Percentiles rank a stretch among this genome's conserved stretches.
phyloP scores from a whole-genome alignment of 345 rosid species.

The Salix purpurea region DNA sequence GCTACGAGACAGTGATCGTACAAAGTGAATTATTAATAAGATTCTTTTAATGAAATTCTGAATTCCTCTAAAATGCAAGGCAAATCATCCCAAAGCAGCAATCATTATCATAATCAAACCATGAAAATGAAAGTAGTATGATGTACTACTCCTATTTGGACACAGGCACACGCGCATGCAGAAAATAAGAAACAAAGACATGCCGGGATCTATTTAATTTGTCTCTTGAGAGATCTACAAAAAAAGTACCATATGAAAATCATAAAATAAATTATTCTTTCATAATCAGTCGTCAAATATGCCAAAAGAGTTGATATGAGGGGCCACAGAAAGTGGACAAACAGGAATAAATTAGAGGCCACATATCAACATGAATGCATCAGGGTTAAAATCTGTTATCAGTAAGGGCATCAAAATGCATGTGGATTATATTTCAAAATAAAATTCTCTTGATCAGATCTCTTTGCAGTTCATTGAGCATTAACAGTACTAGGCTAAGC shows the following conservation, averaged over 20 bases:
- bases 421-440: not conserved
- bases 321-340: not conserved
- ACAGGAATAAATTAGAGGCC: not conserved
- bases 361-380: not conserved
- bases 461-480: not conserved
- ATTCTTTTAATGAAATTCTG: not conserved
- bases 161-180: not conserved
- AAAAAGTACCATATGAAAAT: not conserved
- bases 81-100: not conserved
- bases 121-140: not conserved
- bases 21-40: not conserved
- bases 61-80: not conserved
- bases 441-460: not conserved
- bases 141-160: not conserved
- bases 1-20: not conserved
- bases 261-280: not conserved
- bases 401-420: not conserved
- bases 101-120: not conserved
- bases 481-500: not conserved
- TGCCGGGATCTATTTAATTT: not conserved
- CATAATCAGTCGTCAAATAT: not conserved
- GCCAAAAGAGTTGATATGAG: not conserved
- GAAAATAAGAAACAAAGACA: not conserved
- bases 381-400: not conserved
- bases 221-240: not conserved